Conservation (phyloP, 169 alveolate genomes). For the Eimeria nieschulzi region DNA sequence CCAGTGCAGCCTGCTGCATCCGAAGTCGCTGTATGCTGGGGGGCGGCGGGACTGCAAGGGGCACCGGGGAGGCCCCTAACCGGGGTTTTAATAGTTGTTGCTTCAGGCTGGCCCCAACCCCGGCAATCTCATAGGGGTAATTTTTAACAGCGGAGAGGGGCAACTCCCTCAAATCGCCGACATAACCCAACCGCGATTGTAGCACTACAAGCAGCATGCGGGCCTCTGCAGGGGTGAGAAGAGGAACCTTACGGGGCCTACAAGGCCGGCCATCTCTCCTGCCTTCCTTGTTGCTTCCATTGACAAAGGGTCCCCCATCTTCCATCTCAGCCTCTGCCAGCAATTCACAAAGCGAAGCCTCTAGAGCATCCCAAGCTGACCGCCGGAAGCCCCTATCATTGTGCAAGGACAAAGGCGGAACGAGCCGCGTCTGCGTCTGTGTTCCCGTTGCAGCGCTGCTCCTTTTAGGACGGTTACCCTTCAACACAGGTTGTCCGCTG, state of each 20-base stretch:
- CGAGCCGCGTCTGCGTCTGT: conserved; percentile 57
- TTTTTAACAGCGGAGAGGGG: conserved; percentile 58
- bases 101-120: neutral
- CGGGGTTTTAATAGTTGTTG: conserved; percentile 25
- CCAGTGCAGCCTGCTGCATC: conserved; percentile 65
- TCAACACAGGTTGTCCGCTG: conserved; percentile 17
- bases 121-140: conserved; percentile 71
- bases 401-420: conserved; percentile 58
- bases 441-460: conserved; percentile 44
- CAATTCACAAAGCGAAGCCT: conserved; percentile 36
- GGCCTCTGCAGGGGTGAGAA: conserved; percentile 57
- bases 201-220: conserved; percentile 69
- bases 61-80: conserved; percentile 64
- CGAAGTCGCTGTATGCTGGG: conserved; percentile 64
- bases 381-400: conserved; percentile 67
- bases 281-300: conserved; percentile 18
- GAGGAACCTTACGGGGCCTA: conserved; percentile 17
- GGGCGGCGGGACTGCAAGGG: conserved; percentile 60
- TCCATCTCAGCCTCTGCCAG: conserved; percentile 66
- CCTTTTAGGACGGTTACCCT: conserved; percentile 59
- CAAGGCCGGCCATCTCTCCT: conserved; percentile 18
- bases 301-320: neutral
- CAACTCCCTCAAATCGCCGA: conserved; percentile 71
- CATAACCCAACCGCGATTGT: conserved; percentile 74
- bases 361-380: conserved; percentile 72